Evolutionary conservation across 371 early-diverging fungal genomes (phyloP).

Genomic region (Apophysomyces elegans): DNA sequence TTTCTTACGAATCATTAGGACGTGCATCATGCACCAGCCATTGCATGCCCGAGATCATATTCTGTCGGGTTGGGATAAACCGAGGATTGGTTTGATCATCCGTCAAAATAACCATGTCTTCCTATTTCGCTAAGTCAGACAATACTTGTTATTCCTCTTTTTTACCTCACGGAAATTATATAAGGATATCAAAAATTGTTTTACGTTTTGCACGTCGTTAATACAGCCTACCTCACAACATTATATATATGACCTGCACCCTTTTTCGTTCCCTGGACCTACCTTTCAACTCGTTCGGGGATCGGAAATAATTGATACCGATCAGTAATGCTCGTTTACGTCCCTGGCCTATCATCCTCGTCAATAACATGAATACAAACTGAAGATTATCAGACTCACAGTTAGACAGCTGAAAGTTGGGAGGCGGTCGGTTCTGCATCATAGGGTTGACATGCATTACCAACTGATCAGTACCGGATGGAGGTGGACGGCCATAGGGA

Average conservation of each 20-base stretch:
- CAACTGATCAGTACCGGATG: slow-evolving; percentile 6
- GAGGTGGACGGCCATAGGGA: slow-evolving; percentile 13
- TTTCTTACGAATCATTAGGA: slow-evolving; percentile 79
- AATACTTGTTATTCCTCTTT: background rate
- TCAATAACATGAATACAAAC: background rate
- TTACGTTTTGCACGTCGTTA: slow-evolving; percentile 91
- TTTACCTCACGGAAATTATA: slow-evolving; percentile 66
- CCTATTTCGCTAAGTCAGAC: slow-evolving; percentile 24
- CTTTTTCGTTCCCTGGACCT: background rate
- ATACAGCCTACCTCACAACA: slow-evolving; percentile 68
- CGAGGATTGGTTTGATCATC: slow-evolving; percentile 79
- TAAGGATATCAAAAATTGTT: slow-evolving; percentile 66
- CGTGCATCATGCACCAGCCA: slow-evolving; percentile 88
- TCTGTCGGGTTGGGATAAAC: slow-evolving; percentile 78
- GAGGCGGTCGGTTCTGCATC: slow-evolving; percentile 28
- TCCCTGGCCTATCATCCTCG: slow-evolving; percentile 45
- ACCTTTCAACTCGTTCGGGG: slow-evolving; percentile 66
- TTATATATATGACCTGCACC: too few relatives aligned
- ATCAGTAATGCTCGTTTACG: slow-evolving; percentile 84
- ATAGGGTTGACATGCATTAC: slow-evolving; percentile 27
- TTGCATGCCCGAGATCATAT: slow-evolving; percentile 85
- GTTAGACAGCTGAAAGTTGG: slow-evolving; percentile 67
- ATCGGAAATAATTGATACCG: slow-evolving; percentile 91
- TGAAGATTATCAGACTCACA: slow-evolving; percentile 39
- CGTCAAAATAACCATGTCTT: slow-evolving; percentile 83